Evolutionary conservation across 345 rosid species (phyloP).

Genomic region (Mallotus nudiflorus): DNA sequence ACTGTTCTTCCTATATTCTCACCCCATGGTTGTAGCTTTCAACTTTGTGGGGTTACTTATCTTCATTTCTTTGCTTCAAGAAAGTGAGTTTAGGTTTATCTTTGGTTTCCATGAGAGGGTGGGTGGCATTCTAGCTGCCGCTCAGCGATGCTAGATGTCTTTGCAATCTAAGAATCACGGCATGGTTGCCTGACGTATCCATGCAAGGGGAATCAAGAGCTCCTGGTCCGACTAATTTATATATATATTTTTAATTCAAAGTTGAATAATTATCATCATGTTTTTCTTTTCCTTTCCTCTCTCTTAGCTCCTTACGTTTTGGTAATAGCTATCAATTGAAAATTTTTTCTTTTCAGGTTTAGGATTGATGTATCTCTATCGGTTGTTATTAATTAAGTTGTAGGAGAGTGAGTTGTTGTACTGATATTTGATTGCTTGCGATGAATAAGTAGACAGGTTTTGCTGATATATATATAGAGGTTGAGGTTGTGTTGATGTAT

Average conservation of each 20-base stretch:
- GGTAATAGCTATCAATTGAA: background rate
- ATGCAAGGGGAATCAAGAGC: slow-evolving; percentile 52
- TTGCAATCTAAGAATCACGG: slow-evolving; percentile 8
- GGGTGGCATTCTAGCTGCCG: background rate
- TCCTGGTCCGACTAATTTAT: slow-evolving; percentile 49
- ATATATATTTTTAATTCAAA: background rate
- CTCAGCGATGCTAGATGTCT: background rate
- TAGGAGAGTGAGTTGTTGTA: background rate
- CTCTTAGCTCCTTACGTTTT: background rate
- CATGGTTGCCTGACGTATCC: slow-evolving; percentile 8
- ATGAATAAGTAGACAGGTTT: background rate
- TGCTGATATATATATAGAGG: no score
- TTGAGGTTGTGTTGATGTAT: slow-evolving; percentile 3
- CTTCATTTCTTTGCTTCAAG: background rate
- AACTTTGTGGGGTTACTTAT: background rate
- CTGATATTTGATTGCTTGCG: background rate
- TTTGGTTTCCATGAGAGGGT: slow-evolving; percentile 16
- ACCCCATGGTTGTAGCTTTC: slow-evolving; percentile 11
- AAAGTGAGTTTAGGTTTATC: background rate
- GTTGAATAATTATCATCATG: background rate
- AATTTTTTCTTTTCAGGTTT: background rate
- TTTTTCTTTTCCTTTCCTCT: background rate
- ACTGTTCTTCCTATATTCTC: background rate
- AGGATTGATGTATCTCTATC: background rate
- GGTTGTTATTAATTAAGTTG: background rate